Evolutionary conservation across 2,329 filamentous ascomycete species (phyloP), one percentile per base, ranked within the genome.

Genomic region (Xylariaceae sp.): DNA sequence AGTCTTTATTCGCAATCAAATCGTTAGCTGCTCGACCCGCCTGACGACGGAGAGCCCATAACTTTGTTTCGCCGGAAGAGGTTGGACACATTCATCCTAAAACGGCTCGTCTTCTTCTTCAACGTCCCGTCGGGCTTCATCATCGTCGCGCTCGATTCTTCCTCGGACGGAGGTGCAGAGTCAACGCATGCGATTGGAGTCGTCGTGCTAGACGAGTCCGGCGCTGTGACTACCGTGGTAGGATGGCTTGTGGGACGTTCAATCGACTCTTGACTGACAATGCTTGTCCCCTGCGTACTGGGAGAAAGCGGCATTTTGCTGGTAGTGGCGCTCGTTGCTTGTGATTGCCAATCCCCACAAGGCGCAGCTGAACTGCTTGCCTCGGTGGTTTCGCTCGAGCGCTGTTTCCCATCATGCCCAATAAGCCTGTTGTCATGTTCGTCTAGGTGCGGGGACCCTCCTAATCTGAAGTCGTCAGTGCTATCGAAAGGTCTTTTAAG

Each of bases 251-350:
- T 60, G 3, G 71, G 69, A 16, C 71, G 72, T 37, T 81, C 79
- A 43, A 74, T 58, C 6, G 78, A 81, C 35, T 81, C 77, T 44
- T 73, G 72, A 63, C 80, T 83, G 53, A 80, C 74, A 51, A 84
- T 79, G 62, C 80, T 84, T 16, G 81, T 84, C 32, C 80, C 81
- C 57, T 81, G 74, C 3, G 81, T 84, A 59, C 80, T 83, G 2
- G 81, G 81, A 20, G 80, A 83, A 27, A 83, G 65, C 3, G 80
- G 79, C 74, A 82, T 76, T 64, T 81, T 82, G 40, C 78, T 75
- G 2, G 79, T 83, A 2, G 79, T 80, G 7, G 79, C 79, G 55
- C 78, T 82, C 12, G 80, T 83, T 4, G 75, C 77, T 54, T 83
- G 79, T 4, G 77, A 81, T 3, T 76, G 75, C 77, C 79, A 83